Conservation (phyloP, 2,329 filamentous ascomycete species). For the Botrytis tulipae region DNA sequence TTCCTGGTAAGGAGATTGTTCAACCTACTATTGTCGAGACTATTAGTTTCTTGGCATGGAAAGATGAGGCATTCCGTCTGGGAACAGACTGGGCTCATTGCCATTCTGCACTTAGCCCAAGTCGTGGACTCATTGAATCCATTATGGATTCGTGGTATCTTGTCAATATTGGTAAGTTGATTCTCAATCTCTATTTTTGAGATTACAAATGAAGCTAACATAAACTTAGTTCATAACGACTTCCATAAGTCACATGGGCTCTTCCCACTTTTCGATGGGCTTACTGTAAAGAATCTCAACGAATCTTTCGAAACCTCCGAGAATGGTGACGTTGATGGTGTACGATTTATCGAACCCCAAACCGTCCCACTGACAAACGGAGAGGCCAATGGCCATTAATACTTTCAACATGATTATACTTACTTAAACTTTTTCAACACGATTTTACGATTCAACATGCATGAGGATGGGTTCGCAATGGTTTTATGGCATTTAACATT, state of each 20-base stretch:
- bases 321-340: slow-evolving; percentile 25
- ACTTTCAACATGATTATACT: slow-evolving; percentile 29
- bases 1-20: slow-evolving; percentile 98
- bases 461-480: slow-evolving; percentile 22
- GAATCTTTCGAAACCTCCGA: slow-evolving; percentile 37
- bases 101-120: slow-evolving; percentile 73
- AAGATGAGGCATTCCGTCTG: slow-evolving; percentile 92
- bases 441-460: slow-evolving; percentile 39
- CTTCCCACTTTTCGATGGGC: slow-evolving; percentile 80
- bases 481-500: slow-evolving; percentile 29
- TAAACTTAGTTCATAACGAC: slow-evolving; percentile 80
- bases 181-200: neutral
- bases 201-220: slow-evolving; percentile 24
- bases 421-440: slow-evolving; percentile 23
- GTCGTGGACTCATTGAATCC: slow-evolving; percentile 73
- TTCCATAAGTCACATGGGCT: slow-evolving; percentile 83
- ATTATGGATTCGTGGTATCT: slow-evolving; percentile 92
- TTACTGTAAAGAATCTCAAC: slow-evolving; percentile 67
- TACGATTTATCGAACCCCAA: slow-evolving; percentile 23
- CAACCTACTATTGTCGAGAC: slow-evolving; percentile 99
- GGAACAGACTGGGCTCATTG: slow-evolving; percentile 94
- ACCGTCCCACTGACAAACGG: slow-evolving; percentile 31
- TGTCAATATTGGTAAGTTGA: slow-evolving; percentile 80
- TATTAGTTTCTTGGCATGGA: slow-evolving; percentile 96
- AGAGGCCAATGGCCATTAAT: slow-evolving; percentile 18